These are phyloP conservation scores for Isatis lusitanica DNA, from an alignment of 441 rosid species.

Conservation along the genomic window DNA sequence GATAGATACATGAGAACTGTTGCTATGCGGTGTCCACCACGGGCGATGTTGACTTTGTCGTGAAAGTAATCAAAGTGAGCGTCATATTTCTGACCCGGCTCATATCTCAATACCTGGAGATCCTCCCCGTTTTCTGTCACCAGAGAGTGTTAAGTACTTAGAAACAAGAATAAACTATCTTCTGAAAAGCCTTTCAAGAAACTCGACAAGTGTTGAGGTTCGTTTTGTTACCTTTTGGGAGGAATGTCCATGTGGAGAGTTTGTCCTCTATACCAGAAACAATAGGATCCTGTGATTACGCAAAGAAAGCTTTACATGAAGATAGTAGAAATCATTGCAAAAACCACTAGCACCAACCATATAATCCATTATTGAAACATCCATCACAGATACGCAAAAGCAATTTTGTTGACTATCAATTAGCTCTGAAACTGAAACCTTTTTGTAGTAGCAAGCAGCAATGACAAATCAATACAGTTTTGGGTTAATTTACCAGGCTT, in stretches of 20 bases:
- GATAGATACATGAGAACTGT: conserved; percentile 91
- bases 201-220: not conserved
- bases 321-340: not conserved
- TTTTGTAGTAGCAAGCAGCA: not conserved
- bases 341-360: not conserved
- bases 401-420: not conserved
- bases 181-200: not conserved
- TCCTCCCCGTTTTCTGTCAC: conserved; percentile 91
- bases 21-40: conserved; percentile 92
- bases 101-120: conserved; percentile 81
- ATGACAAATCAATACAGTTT: not conserved
- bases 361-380: not conserved
- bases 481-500: not conserved
- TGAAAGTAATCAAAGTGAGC: conserved; percentile 85
- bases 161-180: not conserved
- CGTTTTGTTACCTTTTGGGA: conserved; percentile 71
- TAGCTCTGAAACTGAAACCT: conserved; percentile 4
- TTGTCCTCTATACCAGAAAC: conserved; percentile 90
- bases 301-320: conserved; percentile 26
- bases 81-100: conserved; percentile 88
- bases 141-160: conserved; percentile 6
- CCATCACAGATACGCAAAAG: not conserved
- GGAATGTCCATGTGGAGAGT: conserved; percentile 93
- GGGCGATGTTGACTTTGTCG: conserved; percentile 87
- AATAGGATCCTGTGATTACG: conserved; percentile 68